A percentile compares a stretch with the other conserved stretches of the same genome.
These are phyloP conservation scores for Beta corolliflora DNA, from an alignment of 179 eudicot species.

Conservation along the genomic window DNA sequence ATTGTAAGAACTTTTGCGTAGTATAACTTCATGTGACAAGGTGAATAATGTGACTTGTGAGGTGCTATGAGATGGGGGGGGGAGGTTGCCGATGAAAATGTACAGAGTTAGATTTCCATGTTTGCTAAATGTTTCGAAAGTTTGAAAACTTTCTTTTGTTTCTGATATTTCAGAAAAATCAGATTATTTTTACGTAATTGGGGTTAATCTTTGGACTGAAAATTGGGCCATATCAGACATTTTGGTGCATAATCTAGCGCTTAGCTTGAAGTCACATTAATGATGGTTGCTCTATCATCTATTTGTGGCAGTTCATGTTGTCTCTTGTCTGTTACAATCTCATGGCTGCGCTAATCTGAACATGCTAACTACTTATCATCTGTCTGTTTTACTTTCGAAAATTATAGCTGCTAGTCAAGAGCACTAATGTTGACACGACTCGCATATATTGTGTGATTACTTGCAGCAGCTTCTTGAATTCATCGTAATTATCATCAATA, in stretches of 20 bases:
- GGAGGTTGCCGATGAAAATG: background rate
- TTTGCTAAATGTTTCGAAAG: background rate
- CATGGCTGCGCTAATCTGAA: background rate
- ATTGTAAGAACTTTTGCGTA: background rate
- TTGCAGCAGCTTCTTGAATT: background rate
- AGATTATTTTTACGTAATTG: background rate
- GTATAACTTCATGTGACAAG: background rate
- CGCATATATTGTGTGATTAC: background rate
- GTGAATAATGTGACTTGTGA: background rate
- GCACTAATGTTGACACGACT: background rate
- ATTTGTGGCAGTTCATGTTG: background rate
- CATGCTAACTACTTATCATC: background rate
- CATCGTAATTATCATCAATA: background rate
- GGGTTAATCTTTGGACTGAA: background rate
- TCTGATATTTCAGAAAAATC: background rate
- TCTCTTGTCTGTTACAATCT: background rate
- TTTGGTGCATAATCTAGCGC: too few relatives aligned
- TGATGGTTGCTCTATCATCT: too few relatives aligned
- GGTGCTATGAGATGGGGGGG: background rate
- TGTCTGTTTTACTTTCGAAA: background rate
- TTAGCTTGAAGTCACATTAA: too few relatives aligned
- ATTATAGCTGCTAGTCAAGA: conserved; percentile 23
- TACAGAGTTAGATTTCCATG: background rate
- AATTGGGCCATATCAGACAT: background rate
- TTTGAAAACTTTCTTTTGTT: background rate